Conservation (phyloP, 108 stramenopile species). For the Aurantiochytrium sp. region DNA sequence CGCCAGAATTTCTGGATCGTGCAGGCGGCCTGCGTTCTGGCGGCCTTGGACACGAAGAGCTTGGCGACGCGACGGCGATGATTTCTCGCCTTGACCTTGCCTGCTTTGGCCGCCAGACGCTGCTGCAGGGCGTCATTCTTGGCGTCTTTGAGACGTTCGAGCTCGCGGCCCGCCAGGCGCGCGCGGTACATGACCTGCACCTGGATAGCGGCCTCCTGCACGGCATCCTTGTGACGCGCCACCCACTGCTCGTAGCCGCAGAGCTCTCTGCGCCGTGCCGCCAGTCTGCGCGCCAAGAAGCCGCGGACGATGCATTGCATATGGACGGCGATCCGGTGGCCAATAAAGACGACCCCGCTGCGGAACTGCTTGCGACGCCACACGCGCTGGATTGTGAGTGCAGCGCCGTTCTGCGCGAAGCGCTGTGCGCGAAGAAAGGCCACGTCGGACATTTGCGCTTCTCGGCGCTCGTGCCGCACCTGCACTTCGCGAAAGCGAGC, state of each 20-base stretch:
- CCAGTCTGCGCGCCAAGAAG: not conserved
- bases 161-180: not conserved
- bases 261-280: not conserved
- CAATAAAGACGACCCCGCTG: not conserved
- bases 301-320: not conserved
- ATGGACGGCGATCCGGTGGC: not conserved
- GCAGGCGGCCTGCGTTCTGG: not conserved
- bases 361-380: not conserved
- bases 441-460: not conserved
- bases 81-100: not conserved
- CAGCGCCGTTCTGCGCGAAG: not conserved
- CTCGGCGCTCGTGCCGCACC: not conserved
- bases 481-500: not conserved
- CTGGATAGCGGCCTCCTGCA: not conserved
- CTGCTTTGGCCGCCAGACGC: not conserved
- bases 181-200: not conserved
- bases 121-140: not conserved
- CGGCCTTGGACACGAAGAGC: not conserved
- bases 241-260: not conserved
- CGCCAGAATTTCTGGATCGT: conserved; percentile 6
- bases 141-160: not conserved
- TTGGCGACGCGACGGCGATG: not conserved
- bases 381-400: not conserved
- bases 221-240: not conserved
- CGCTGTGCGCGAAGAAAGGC: not conserved